These are phyloP conservation scores for Eucalyptus decipiens DNA, from an alignment of 345 rosid genomes.

Conservation along the genomic window DNA sequence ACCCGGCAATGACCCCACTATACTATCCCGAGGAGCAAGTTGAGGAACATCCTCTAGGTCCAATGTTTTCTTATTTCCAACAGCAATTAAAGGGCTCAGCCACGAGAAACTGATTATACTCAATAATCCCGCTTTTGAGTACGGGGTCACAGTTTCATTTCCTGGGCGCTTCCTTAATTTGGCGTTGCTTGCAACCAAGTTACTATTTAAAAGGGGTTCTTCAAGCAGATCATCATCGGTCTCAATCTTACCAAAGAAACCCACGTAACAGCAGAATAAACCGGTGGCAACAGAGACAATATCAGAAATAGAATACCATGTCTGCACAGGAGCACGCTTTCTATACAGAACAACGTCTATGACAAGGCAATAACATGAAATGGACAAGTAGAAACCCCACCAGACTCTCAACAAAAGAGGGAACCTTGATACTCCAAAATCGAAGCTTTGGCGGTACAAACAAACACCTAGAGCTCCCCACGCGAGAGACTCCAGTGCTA, in stretches of 20 bases:
- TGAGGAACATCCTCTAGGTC: constrained; percentile 65
- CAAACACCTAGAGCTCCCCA: constrained; percentile 45
- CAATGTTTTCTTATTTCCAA: constrained; percentile 42
- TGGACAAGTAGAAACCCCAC: constrained; percentile 47
- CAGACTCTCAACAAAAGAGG: constrained; percentile 51
- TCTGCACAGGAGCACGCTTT: constrained; percentile 4
- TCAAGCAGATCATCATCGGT: constrained; percentile 5
- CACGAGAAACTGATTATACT: constrained; percentile 48
- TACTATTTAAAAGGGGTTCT: constrained; percentile 38
- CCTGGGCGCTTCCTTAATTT: constrained; percentile 13
- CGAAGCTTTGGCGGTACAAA: constrained; percentile 8
- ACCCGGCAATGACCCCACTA: constrained; percentile 15
- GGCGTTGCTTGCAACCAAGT: not conserved
- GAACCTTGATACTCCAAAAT: constrained; percentile 15
- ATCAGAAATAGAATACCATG: constrained; percentile 31
- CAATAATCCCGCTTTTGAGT: constrained; percentile 29
- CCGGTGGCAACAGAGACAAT: constrained; percentile 28
- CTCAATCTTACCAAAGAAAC: constrained; percentile 17
- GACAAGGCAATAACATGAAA: constrained; percentile 55
- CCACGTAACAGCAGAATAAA: constrained; percentile 42
- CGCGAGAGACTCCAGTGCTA: constrained; percentile 36
- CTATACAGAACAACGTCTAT: constrained; percentile 28
- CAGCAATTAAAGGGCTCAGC: constrained; percentile 46
- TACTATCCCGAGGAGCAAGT: constrained; percentile 37
- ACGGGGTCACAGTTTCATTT: constrained; percentile 28